Conservation (phyloP, 1,284 basidiomycete species). For the Neolentinus lepideus region DNA sequence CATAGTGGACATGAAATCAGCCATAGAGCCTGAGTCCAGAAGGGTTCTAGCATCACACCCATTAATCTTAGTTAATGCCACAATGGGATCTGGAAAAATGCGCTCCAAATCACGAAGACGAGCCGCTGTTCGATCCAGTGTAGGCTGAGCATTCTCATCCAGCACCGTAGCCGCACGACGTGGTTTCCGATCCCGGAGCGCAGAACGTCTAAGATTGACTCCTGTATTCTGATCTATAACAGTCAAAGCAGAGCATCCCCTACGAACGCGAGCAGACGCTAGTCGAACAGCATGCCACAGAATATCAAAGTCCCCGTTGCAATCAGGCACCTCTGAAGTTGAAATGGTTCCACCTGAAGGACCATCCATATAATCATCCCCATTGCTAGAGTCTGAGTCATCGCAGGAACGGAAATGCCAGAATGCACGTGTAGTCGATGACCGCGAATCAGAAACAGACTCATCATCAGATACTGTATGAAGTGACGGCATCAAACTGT, state of each 20-base stretch:
- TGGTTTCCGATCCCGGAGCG: neutral
- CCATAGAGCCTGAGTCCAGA: slow-evolving; percentile 28
- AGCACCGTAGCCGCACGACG: neutral
- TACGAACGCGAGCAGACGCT: neutral
- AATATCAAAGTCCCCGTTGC: neutral
- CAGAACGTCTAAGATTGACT: too few species aligned
- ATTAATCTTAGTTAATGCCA: slow-evolving; percentile 15
- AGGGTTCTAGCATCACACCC: slow-evolving; percentile 22
- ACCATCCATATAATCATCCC: neutral
- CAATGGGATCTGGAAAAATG: neutral
- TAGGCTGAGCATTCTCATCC: neutral
- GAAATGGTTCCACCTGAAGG: neutral
- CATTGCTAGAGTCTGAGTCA: neutral
- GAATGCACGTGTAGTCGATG: too few species aligned
- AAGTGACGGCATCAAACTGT: too few species aligned
- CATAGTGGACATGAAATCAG: slow-evolving; percentile 31
- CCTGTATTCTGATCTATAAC: too few species aligned
- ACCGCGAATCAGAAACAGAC: too few species aligned
- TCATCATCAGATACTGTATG: too few species aligned
- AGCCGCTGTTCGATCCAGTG: neutral
- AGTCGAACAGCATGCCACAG: neutral
- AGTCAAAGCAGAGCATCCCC: neutral
- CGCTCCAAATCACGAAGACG: neutral
- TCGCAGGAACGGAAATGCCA: neutral
- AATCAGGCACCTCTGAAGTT: neutral